A percentile compares a stretch with the other conserved stretches of the same genome.
Conservation (phyloP, 2,329 filamentous ascomycete species). For the Sporothrix curviconia region DNA sequence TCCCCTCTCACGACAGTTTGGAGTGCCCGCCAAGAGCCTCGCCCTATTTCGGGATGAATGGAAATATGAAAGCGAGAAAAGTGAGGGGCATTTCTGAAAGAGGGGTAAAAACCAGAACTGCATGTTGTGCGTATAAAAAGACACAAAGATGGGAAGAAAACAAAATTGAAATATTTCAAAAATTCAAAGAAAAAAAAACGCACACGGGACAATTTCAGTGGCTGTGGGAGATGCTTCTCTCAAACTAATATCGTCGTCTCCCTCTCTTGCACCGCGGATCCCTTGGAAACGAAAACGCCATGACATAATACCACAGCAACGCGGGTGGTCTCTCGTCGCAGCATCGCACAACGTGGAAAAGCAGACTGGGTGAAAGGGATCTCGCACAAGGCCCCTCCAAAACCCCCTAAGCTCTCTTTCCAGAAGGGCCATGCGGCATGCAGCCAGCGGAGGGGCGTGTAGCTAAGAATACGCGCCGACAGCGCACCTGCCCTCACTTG, state of each 20-base stretch:
- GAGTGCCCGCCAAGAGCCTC: too few species aligned
- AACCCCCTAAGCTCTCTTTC: background rate
- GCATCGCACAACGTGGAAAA: constrained; percentile 35
- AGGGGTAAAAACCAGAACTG: too few species aligned
- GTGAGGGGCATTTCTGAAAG: too few species aligned
- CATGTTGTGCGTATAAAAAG: background rate
- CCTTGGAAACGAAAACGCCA: background rate
- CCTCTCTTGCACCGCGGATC: too few species aligned
- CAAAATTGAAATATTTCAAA: too few species aligned
- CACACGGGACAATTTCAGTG: background rate
- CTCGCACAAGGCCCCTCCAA: background rate
- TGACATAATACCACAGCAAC: constrained; percentile 4
- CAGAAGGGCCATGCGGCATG: background rate
- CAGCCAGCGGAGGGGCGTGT: background rate
- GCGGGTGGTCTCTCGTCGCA: constrained; percentile 22
- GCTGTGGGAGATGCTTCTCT: background rate
- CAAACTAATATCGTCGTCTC: too few species aligned
- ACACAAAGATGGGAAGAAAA: background rate
- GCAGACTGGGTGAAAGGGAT: constrained; percentile 24
- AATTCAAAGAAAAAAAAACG: background rate
- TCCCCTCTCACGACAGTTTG: too few species aligned
- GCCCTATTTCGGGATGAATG: background rate
- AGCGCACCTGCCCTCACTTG: too few species aligned
- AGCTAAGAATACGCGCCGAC: too few species aligned
- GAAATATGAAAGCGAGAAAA: background rate